Evolutionary conservation across 2,329 filamentous ascomycete species (phyloP).

Genomic region (Huntiella moniliformis): DNA sequence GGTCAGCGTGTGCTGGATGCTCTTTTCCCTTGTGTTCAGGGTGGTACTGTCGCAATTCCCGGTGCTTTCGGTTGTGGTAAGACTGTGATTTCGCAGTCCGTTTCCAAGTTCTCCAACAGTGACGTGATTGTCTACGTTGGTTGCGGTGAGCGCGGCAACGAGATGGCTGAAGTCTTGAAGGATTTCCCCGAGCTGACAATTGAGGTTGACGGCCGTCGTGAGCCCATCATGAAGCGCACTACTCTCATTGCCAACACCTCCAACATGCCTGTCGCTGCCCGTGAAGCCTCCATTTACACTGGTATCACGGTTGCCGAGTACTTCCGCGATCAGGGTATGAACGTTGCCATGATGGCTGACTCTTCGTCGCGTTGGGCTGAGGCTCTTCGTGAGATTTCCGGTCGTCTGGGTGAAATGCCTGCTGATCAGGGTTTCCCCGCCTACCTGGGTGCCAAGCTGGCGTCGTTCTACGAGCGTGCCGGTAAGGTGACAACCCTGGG

Average conservation of each 20-base stretch:
- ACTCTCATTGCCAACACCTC: constrained; percentile 97
- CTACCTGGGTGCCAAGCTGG: constrained; percentile 88
- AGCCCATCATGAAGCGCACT: constrained; percentile 99
- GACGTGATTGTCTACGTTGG: constrained; percentile 98
- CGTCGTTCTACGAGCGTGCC: constrained; percentile 97
- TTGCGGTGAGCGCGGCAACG: constrained; percentile 80
- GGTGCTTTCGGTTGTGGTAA: constrained; percentile 98
- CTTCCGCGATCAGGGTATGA: constrained; percentile 89
- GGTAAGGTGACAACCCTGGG: constrained; percentile 72
- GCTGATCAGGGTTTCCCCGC: constrained; percentile 99
- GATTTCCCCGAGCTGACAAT: constrained; percentile 98
- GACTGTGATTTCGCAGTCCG: constrained; percentile 95
- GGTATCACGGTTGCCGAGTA: constrained; percentile 91
- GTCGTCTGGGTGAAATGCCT: constrained; percentile 98
- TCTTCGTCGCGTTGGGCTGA: constrained; percentile 97
- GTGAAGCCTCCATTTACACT: constrained; percentile 97
- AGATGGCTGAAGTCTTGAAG: constrained; percentile 99
- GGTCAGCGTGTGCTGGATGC: constrained; percentile 93
- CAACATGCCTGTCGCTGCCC: constrained; percentile 97
- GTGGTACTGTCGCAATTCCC: constrained; percentile 93
- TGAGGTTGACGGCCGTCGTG: constrained; percentile 79
- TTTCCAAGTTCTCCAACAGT: constrained; percentile 99
- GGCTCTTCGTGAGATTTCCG: constrained; percentile 93
- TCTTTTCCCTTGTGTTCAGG: constrained; percentile 89
- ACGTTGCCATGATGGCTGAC: constrained; percentile 99